Evolutionary conservation across 805 yeast species (phyloP), one percentile per base, ranked within the genome.

Genomic region (Phaffomyces antillensis): DNA sequence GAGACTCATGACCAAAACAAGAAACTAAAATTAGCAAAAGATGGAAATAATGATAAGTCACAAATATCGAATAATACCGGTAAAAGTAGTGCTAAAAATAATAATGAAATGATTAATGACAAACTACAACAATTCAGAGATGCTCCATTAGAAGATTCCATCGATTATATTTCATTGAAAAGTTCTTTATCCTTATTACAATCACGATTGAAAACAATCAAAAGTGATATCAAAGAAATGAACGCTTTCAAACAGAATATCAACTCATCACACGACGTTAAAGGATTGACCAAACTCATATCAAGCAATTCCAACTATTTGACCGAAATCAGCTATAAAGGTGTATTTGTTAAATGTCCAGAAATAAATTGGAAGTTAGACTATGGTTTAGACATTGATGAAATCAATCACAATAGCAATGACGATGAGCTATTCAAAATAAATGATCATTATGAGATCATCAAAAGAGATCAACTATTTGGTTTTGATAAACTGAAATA

Each of bases 291-390:
- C 1, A 38, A 40, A 30, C 34, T 54, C 24, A 40, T 56, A 9
- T 23, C 49, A 12, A 30, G 34, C 20, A 50, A 55, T 35, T 35
- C 53, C 3, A 47, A 49, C 36, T 57, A 54, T 39, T 44, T 58
- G 36, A 53, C 51, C n/a, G 58, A 58, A 44, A 58, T 59, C 40
- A 43, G 47, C 36, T 59, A 59, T 46, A 56, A 55, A 40, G 61
- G 61, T 5, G 13, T 44, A 24, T 43, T 23, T 26, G 48, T 55
- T 18, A 57, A 55, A 40, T 53, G 59, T 39, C 63, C 63, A 2
- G 43, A 39, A 7, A 44, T 59, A 16, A 43, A 53, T 33, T 59
- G 63, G 63, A 45, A 49, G 12, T 28, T 48, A 4, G 56, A 55
- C n/a, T 58, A 51, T 34, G 60, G 52, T 5, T 37, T 58, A 8